Evolutionary conservation across 106 monocot species (phyloP).

Genomic region (Ottelia alismoides): DNA sequence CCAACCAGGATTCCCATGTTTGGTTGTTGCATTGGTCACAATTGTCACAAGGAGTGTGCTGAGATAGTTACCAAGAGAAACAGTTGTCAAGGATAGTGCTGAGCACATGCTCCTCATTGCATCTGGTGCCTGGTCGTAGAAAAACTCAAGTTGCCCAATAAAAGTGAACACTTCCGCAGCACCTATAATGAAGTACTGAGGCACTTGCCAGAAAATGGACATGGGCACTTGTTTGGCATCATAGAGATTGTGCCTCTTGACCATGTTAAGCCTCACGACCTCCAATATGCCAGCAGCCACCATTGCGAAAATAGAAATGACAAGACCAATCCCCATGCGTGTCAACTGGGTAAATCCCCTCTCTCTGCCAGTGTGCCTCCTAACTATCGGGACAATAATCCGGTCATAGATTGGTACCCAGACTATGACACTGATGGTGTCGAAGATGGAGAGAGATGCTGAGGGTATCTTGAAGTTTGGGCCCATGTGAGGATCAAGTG

Average conservation of each 20-base stretch:
- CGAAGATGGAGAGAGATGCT: constrained; percentile 73
- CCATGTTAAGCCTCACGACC: constrained; percentile 31
- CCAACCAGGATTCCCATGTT: constrained; percentile 34
- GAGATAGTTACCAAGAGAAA: constrained; percentile 40
- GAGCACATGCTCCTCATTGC: constrained; percentile 69
- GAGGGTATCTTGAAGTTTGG: constrained; percentile 57
- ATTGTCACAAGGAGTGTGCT: constrained; percentile 42
- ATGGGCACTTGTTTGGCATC: constrained; percentile 31
- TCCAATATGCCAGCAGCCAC: constrained; percentile 51
- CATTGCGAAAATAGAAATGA: constrained; percentile 70
- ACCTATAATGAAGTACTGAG: constrained; percentile 61
- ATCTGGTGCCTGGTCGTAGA: constrained; percentile 67
- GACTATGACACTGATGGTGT: constrained; percentile 60
- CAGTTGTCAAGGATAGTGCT: constrained; percentile 43
- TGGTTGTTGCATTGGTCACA: constrained; percentile 24
- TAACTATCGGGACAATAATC: constrained; percentile 43
- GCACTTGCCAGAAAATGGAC: constrained; percentile 64
- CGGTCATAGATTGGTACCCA: constrained; percentile 75
- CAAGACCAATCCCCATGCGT: constrained; percentile 76
- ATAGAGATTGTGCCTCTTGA: constrained; percentile 31
- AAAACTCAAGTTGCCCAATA: constrained; percentile 59
- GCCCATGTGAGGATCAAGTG: constrained; percentile 55
- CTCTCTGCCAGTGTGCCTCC: constrained; percentile 38
- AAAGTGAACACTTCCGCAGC: constrained; percentile 57
- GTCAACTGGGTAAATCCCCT: constrained; percentile 71